Percentiles rank a stretch among this genome's conserved stretches.
Evolutionary conservation across 2,329 filamentous ascomycete species (phyloP).

Genomic region (Peltaster fructicola): DNA sequence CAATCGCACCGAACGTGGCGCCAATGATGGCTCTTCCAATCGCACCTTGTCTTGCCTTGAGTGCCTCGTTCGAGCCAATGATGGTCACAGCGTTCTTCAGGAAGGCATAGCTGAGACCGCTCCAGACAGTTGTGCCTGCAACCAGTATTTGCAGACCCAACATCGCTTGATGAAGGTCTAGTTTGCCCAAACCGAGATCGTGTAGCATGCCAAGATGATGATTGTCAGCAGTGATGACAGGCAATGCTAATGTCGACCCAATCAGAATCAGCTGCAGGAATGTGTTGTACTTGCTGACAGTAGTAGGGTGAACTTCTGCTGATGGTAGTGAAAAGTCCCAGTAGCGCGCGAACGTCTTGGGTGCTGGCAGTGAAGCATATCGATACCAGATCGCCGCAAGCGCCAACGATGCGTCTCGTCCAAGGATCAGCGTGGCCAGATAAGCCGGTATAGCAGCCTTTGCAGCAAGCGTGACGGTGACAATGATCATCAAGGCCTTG

Average conservation of each 20-base stretch:
- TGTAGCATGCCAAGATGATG: slow-evolving; percentile 11
- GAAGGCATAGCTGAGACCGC: slow-evolving; percentile 79
- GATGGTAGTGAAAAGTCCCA: slow-evolving; percentile 94
- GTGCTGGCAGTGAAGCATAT: slow-evolving; percentile 81
- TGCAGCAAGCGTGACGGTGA: slow-evolving; percentile 68
- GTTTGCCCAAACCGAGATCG: slow-evolving; percentile 7
- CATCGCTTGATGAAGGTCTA: slow-evolving; percentile 19
- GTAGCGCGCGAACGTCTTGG: slow-evolving; percentile 81
- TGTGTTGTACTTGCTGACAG: slow-evolving; percentile 79
- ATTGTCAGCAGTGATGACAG: slow-evolving; percentile 36
- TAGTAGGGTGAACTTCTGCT: slow-evolving; percentile 68
- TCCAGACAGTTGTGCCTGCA: slow-evolving; percentile 80
- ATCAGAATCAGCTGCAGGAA: slow-evolving; percentile 78
- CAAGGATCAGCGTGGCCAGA: slow-evolving; percentile 77
- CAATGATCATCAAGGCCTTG: slow-evolving; percentile 85
- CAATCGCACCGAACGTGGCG: slow-evolving; percentile 27
- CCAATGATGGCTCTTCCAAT: slow-evolving; percentile 31
- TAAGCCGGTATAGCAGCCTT: slow-evolving; percentile 80
- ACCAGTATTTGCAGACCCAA: slow-evolving; percentile 52
- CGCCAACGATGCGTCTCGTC: slow-evolving; percentile 66
- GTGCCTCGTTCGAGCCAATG: slow-evolving; percentile 33
- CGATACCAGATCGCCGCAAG: slow-evolving; percentile 87
- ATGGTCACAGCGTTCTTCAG: slow-evolving; percentile 88
- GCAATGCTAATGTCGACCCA: slow-evolving; percentile 65
- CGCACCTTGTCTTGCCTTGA: slow-evolving; percentile 31